Base-by-base conservation (phyloP, 805 yeast species). In the Pichia deserticola region DNA sequence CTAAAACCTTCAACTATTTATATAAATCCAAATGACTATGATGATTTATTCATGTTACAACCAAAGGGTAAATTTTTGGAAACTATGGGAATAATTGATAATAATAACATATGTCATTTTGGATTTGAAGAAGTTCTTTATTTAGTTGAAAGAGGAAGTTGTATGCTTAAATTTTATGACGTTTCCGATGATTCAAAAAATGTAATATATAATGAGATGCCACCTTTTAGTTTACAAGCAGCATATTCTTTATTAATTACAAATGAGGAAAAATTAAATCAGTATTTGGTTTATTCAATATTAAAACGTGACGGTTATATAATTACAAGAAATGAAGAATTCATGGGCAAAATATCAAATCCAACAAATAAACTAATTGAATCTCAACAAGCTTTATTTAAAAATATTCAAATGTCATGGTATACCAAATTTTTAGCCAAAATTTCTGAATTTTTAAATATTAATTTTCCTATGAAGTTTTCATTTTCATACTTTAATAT, bases 261-360 rank as follows among this genome's bases (percentile, higher is more conserved):
- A 28, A 47, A 49, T 15, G 50, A 57, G 1, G 65, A 68, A 15
- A 69, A 69, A 25, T 56, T 80, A 30, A 84, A 83, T 51, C 66
- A 70, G 45, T 83, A 81, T 54, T 79, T 78, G 41, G 89, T 85
- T 0, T 92, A 82, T 65, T 75, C 90, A 0, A 75, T 85, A 51
- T 69, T 90, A 58, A 86, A 84, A 57, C 76, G 95, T 60, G 74
- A 81, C 46, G 97, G 97, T 0, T 90, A 84, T 60, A 74, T 85
- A 25, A 85, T 87, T 0, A 61, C 69, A 49, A 57, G 72, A 44
- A 54, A 57, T 45, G 41, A 45, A 15, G 52, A 54, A 27, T 55
- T 51, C 29, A 42, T 45, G 15, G 52, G 49, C 30, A 33, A 20
- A 29, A 40, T 46, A 3, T 35, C 47, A 9, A 20, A 11, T 6